phyloP scores from a whole-genome alignment of 768 basidiomycete species.

The Leccinum variicolor region DNA sequence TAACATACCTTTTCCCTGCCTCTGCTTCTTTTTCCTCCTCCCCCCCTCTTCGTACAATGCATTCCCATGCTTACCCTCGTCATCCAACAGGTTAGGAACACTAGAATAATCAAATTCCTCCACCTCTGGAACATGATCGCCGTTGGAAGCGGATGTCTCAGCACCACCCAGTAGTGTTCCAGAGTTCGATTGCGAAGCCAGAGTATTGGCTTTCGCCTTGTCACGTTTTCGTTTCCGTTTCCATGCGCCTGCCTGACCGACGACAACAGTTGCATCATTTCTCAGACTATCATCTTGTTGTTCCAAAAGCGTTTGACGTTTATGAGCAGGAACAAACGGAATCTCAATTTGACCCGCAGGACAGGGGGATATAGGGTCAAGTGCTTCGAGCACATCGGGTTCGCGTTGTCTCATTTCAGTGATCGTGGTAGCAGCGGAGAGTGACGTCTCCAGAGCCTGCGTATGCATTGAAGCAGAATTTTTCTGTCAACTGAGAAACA shows the following conservation, averaged over 20 bases:
- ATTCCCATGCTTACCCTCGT: slow-evolving; percentile 36
- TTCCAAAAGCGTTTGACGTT: slow-evolving; percentile 38
- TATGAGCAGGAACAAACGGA: slow-evolving; percentile 69
- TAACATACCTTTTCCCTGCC: slow-evolving; percentile 40
- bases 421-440: not conserved
- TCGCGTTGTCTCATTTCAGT: not conserved
- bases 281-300: slow-evolving; percentile 20
- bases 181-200: not conserved
- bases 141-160: slow-evolving; percentile 2
- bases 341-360: slow-evolving; percentile 60
- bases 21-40: slow-evolving; percentile 50
- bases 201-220: slow-evolving; percentile 10
- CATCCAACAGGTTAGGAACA: slow-evolving; percentile 71
- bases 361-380: slow-evolving; percentile 23
- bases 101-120: slow-evolving; percentile 66
- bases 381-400: not conserved
- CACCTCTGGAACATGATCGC: slow-evolving; percentile 21
- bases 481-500: slow-evolving; percentile 1
- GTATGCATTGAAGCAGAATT: slow-evolving; percentile 5
- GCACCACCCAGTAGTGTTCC: not conserved
- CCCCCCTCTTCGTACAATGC: slow-evolving; percentile 27
- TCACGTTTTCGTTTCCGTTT: slow-evolving; percentile 55
- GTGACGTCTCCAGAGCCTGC: slow-evolving; percentile 2
- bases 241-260: slow-evolving; percentile 61
- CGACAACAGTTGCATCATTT: slow-evolving; percentile 69